Percentiles rank a stretch among this genome's conserved stretches.
phyloP scores from a whole-genome alignment of 495 filamentous ascomycete species.

The Hypoxylon perforatum region DNA sequence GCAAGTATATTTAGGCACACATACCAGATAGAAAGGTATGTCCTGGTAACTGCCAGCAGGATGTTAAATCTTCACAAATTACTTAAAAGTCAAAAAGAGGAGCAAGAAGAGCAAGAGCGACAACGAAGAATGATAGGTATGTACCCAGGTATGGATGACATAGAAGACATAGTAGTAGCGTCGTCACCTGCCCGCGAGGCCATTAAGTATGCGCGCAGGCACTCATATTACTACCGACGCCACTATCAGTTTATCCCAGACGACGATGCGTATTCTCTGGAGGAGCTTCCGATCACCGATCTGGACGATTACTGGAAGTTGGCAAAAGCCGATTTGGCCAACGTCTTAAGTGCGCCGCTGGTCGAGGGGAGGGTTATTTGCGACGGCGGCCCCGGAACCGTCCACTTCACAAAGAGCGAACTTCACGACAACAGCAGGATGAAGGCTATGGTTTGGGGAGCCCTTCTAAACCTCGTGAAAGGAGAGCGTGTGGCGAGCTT shows the following conservation, averaged over 20 bases:
- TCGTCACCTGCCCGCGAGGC: background rate
- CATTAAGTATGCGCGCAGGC: slow-evolving; percentile 14
- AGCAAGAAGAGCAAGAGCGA: no score
- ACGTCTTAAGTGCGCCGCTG: slow-evolving; percentile 12
- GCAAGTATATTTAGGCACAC: no score
- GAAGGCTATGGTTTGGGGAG: background rate
- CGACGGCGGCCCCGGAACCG: background rate
- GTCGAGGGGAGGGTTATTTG: slow-evolving; percentile 6
- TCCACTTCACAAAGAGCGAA: background rate
- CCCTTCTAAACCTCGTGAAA: background rate
- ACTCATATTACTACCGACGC: slow-evolving; percentile 3
- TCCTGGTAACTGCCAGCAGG: no score
- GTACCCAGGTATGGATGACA: slow-evolving; percentile 15
- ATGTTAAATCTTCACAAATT: no score
- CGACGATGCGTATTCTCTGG: background rate
- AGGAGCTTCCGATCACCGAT: slow-evolving; percentile 6
- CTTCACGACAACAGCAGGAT: background rate
- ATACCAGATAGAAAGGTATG: no score
- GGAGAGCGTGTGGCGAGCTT: slow-evolving; percentile 7
- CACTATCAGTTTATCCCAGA: slow-evolving; percentile 1
- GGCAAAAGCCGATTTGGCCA: slow-evolving; percentile 1
- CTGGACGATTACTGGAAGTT: slow-evolving; percentile 8
- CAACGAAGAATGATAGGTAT: no score
- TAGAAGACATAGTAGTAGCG: no score
- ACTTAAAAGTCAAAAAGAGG: no score